Base-by-base conservation (phyloP, 2,329 filamentous ascomycete genomes). In the Harringtonia aguacate region DNA sequence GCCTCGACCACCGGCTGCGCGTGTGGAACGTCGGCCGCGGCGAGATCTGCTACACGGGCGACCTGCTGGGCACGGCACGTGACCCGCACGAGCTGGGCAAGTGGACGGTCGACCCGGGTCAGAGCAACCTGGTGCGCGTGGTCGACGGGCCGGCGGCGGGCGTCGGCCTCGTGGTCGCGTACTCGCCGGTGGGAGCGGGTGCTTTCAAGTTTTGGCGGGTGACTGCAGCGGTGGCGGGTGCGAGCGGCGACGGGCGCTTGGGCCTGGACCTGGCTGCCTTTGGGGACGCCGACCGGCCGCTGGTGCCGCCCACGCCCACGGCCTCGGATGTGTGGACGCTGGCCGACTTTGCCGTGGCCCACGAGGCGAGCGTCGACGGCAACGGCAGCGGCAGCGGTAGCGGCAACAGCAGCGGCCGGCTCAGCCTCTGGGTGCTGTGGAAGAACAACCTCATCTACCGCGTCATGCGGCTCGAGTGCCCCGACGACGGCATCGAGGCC, bases 151-250 rank as follows among this genome's bases (percentile, higher is more conserved):
- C 65, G 34, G 66, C 59, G 35, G 65, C 68, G 22, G 75, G 75
- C 15, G 68, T 68, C 43, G 66, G 72, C 33, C 59, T 77, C 14
- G 75, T 90, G 43, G 79, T 86, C 31, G 90, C 87, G 9, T 95
- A 88, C 61, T 95, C 89, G 12, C 90, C 92, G 1, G 79, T 92
- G 50, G 84, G 88, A 27, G 77, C 81, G 34, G 85, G 92, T 30
- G 83, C 90, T 58, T 97, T 98, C 72, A 97, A 95, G 61, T 89
- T 98, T 58, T 98, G 89, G 86, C 72, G 67, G 51, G 63, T 79
- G n/a, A 76, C 77, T 43, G 75, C 84, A 17, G 76, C 80, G n/a
- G n/a, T n/a, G n/a, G n/a, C n/a, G n/a, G n/a, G n/a, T 52, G 76
- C 81, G 43, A 74, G 74, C 53, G 71, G 83, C 54, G 69, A 66